Evolutionary conservation across 345 rosid species (phyloP).

Genomic region (Moricandia moricandioides): DNA sequence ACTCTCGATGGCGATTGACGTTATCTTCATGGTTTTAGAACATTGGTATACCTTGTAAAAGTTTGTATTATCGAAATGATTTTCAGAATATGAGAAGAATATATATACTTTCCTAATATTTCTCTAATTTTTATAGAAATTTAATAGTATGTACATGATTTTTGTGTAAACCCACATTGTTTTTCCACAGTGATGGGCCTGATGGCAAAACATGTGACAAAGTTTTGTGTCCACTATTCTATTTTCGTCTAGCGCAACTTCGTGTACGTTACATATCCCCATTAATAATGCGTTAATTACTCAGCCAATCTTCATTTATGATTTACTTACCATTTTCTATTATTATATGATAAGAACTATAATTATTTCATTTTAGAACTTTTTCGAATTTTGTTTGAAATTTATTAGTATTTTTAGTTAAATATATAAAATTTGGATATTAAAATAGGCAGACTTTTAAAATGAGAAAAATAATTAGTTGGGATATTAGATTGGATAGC

Average conservation of each 20-base stretch:
- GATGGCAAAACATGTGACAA: constrained; percentile 29
- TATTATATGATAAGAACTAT: neutral
- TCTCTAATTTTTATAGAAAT: neutral
- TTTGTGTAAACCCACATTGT: neutral
- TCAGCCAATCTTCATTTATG: constrained; percentile 20
- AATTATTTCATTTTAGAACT: neutral
- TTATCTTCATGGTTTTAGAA: neutral
- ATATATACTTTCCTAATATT: neutral
- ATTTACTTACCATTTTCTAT: neutral
- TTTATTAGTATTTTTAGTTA: no score
- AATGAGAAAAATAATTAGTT: no score
- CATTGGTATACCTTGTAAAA: neutral
- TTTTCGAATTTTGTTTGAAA: no score
- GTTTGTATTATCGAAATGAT: neutral
- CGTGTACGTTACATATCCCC: constrained; percentile 34
- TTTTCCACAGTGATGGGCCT: constrained; percentile 15
- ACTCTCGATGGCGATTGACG: neutral
- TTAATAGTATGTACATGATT: neutral
- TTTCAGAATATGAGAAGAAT: neutral
- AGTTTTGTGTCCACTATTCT: constrained; percentile 13
- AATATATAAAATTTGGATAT: no score
- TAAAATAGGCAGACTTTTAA: no score
- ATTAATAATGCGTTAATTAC: constrained; percentile 32
- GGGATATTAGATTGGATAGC: no score
- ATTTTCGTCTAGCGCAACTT: constrained; percentile 22